Base-by-base conservation (phyloP, 306 rosid genomes). In the Boehmeria nivea region DNA sequence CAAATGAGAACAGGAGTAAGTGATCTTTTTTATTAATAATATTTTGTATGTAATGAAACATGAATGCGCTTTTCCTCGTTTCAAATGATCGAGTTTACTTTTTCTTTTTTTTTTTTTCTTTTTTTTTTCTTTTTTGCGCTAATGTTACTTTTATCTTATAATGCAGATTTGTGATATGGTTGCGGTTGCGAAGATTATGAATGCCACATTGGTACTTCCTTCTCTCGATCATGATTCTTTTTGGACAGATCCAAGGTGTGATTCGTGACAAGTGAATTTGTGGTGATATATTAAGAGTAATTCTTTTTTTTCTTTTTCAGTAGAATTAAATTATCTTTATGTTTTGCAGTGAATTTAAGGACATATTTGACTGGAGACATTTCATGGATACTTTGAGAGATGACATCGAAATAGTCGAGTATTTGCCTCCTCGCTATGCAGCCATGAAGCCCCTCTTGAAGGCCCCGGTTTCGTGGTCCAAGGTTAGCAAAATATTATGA, bases 1-100 rank as follows among this genome's bases (percentile, higher is more conserved):
- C 99, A 93, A 73, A 93, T 93, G 99, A 88, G 99, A 85, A 83
- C 96, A 19, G 99, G 99, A 71, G 99, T 93, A 74, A 69, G 79
- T 48, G 36, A 18, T 27, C 38, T 4, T 33, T 33, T 33, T 33
- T 33, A 4, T 33, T 33, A 33, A 33, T 33, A 11, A n/a, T n/a
- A n/a, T n/a, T n/a, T n/a, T n/a, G n/a, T n/a, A n/a, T n/a, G n/a
- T n/a, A n/a, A n/a, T n/a, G 11, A 21, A 20, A 20, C 15, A 15
- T 37, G 26, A 14, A 22, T 26, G 27, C 36, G 12, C 38, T 51
- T 17, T 48, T 28, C 25, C 42, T 2, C 37, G 36, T 33, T 17
- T 14, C 20, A 7, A 3, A 31, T 8, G 23, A 22, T 2, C 12
- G 43, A 28, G 20, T 51, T 57, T 14, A n/a, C n/a, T n/a, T n/a